Evolutionary conservation across 2,329 filamentous ascomycete genomes (phyloP), one percentile per base, ranked within the genome.

Genomic region (Aspergillus unguis): DNA sequence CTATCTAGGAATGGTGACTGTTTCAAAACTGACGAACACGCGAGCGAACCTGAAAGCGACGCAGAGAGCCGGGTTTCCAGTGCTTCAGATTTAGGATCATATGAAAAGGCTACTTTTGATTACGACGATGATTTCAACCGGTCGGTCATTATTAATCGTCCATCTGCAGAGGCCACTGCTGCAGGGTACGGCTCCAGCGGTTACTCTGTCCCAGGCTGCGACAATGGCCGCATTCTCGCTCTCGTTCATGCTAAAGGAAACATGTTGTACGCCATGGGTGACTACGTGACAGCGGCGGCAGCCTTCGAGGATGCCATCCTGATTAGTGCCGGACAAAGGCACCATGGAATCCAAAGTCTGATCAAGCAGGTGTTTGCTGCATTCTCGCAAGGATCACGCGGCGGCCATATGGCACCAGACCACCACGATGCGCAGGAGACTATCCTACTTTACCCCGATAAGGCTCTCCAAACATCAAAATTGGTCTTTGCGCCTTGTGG

Each of bases 201-300:
- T 11, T 97, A 95, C 69, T 82, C 85, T 10, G 85, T 99, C 40
- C 82, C 91, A 4, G 91, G 87, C 2, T 84, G 82, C 40, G 94
- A 99, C 61, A 97, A 96, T 67, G 94, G 92, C 6, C 84, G 94
- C 54, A 90, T 99, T 64, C 80, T 99, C 41, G 88, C 91, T n/a
- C 80, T 99, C 11, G 85, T 97, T 37, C 94, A 99, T 72, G 92
- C 92, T 23, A 99, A 97, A 71, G 94, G 92, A n/a, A 97, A 97
- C 58, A 95, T 97, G 87, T 79, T 97, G 1, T 99, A 99, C 71
- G 85, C 89, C 27, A 75, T 95, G 29, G 92, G 92, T 42, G 87
- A 96, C 59, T 88, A 94, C 58, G 78, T 80, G 36, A 83, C 80
- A 37, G 94, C 94, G 38, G 91, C 92, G 1, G 83, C 85, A 62